These are phyloP conservation scores for Aurifilum marmelostoma DNA, from an alignment of 2,329 filamentous ascomycete species.

Conservation along the genomic window DNA sequence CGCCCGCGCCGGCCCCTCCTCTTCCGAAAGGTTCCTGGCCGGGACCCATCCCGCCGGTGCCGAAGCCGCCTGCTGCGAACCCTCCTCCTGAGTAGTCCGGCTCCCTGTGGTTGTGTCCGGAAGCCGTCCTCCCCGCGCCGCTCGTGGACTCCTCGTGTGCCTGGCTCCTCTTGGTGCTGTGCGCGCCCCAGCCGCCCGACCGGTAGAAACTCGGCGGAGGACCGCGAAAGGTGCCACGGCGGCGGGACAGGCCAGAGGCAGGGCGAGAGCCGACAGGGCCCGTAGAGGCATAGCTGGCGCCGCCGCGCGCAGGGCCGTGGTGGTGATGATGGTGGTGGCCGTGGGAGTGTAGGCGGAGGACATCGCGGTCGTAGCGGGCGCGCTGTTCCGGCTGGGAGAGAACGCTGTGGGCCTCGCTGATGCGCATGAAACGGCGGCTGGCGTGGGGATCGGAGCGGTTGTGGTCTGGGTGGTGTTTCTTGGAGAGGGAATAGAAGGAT, in stretches of 20 bases:
- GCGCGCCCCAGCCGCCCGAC: slow-evolving; percentile 75
- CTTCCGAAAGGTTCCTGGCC: slow-evolving; percentile 55
- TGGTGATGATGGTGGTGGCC: slow-evolving; percentile 37
- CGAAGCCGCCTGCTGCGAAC: slow-evolving; percentile 30
- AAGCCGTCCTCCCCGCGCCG: slow-evolving; percentile 12
- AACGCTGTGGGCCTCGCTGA: slow-evolving; percentile 81
- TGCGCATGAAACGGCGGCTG: slow-evolving; percentile 75
- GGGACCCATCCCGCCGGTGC: slow-evolving; percentile 59
- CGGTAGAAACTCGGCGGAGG: slow-evolving; percentile 90
- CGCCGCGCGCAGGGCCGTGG: slow-evolving; percentile 34
- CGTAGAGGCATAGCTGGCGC: slow-evolving; percentile 56
- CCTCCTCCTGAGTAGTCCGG: not conserved
- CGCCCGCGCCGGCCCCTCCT: slow-evolving; percentile 30
- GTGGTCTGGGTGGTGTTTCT: slow-evolving; percentile 88
- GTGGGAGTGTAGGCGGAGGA: slow-evolving; percentile 47
- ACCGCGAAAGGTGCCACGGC: slow-evolving; percentile 76
- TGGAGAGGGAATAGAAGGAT: slow-evolving; percentile 89
- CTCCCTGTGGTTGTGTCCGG: not conserved
- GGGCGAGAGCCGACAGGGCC: slow-evolving; percentile 74
- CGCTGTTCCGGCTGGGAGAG: slow-evolving; percentile 76
- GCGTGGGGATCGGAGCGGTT: slow-evolving; percentile 78
- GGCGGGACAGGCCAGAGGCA: slow-evolving; percentile 77
- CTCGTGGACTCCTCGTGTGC: slow-evolving; percentile 51
- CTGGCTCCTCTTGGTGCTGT: slow-evolving; percentile 60
- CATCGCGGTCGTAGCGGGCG: slow-evolving; percentile 77